Evolutionary conservation across 2,329 filamentous ascomycete species (phyloP).

Genomic region (Apiospora pterosperma): DNA sequence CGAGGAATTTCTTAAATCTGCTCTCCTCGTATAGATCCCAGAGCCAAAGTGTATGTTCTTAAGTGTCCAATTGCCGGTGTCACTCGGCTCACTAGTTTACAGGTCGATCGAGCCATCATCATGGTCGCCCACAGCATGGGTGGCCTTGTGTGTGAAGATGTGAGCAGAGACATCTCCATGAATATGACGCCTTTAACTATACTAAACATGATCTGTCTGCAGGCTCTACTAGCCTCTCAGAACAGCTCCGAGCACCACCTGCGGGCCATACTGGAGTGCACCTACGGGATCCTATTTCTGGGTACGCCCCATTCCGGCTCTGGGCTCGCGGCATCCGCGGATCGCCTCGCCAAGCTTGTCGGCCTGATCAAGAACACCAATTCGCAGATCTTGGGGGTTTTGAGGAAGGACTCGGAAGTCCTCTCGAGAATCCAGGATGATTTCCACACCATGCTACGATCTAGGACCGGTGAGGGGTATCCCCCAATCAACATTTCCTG

Average conservation of each 20-base stretch:
- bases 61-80: background rate
- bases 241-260: background rate
- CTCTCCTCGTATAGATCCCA: constrained; percentile 14
- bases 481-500: background rate
- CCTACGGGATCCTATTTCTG: background rate
- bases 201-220: background rate
- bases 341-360: background rate
- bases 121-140: constrained; percentile 37
- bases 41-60: background rate
- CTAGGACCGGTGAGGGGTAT: background rate
- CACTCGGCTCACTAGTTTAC: background rate
- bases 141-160: constrained; percentile 23
- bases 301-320: background rate
- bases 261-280: background rate
- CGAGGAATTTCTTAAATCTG: constrained; percentile 1
- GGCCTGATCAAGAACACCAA: background rate
- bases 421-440: background rate
- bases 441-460: background rate
- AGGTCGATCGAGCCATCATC: constrained; percentile 20
- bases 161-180: background rate
- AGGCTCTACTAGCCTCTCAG: background rate
- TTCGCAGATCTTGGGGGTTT: background rate
- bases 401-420: background rate
- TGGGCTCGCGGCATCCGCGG: background rate
- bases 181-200: background rate